phyloP scores from a whole-genome alignment of 2,329 filamentous ascomycete genomes.

The Neocatenulostroma microsporum region DNA sequence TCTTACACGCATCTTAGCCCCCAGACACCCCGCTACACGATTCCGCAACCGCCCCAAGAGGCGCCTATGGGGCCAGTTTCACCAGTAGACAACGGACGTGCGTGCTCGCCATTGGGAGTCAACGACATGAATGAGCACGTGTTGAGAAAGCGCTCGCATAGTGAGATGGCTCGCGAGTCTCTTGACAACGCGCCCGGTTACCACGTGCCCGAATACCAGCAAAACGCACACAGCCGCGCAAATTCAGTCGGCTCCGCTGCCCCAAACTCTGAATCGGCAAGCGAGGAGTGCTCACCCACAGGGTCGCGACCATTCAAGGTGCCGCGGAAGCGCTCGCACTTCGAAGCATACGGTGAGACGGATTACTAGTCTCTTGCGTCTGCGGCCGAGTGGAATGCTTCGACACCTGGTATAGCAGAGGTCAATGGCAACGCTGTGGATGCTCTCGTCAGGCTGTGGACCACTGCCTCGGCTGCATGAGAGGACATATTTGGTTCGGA shows the following conservation, averaged over 20 bases:
- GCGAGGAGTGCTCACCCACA: conserved; percentile 4
- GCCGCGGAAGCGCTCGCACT: too few relatives aligned
- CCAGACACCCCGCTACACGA: conserved; percentile 11
- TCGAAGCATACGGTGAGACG: too few relatives aligned
- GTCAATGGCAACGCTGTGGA: too few relatives aligned
- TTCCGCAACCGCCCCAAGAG: conserved; percentile 10
- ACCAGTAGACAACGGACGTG: not conserved
- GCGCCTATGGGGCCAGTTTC: not conserved
- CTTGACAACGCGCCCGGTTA: conserved; percentile 9
- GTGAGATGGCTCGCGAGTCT: too few relatives aligned
- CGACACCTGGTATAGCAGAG: too few relatives aligned
- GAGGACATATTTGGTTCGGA: too few relatives aligned
- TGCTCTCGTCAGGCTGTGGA: too few relatives aligned
- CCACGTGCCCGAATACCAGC: conserved; percentile 8
- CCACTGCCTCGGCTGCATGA: too few relatives aligned
- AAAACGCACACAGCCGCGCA: conserved; percentile 3
- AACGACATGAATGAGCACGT: conserved; percentile 14
- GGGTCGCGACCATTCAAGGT: conserved; percentile 25
- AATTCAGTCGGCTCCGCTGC: conserved; percentile 4
- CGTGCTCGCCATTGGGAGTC: too few relatives aligned
- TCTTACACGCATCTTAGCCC: conserved; percentile 3
- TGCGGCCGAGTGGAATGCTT: too few relatives aligned
- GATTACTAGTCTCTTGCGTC: too few relatives aligned
- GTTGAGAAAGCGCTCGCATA: conserved; percentile 25
- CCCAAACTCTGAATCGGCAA: conserved; percentile 11